These are phyloP conservation scores for Lepidium sativum DNA, from an alignment of 345 rosid genomes.

Conservation along the genomic window DNA sequence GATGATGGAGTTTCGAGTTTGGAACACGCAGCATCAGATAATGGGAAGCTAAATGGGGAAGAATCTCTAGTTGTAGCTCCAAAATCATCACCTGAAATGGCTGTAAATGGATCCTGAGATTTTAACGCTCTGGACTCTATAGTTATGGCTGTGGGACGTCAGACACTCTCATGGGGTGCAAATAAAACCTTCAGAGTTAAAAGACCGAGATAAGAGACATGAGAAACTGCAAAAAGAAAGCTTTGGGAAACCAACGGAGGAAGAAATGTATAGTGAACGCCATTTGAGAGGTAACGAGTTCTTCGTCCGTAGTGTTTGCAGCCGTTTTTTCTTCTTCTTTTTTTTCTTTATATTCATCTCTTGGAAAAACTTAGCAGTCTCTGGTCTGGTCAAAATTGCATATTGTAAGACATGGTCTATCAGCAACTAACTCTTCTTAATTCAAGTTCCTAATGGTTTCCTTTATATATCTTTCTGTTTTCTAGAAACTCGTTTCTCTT, in stretches of 20 bases:
- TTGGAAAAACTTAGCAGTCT: conserved; percentile 17
- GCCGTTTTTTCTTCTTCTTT: neutral
- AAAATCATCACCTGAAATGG: conserved; percentile 81
- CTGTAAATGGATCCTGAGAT: conserved; percentile 81
- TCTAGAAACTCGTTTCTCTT: neutral
- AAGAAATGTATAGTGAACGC: conserved; percentile 22
- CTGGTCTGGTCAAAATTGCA: conserved; percentile 26
- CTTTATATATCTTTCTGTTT: neutral
- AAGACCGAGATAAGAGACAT: conserved; percentile 14
- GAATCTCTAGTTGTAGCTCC: conserved; percentile 55
- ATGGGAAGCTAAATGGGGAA: conserved; percentile 40
- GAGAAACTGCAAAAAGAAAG: conserved; percentile 16
- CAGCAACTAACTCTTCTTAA: conserved; percentile 23
- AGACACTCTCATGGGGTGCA: conserved; percentile 19
- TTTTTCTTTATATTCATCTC: conserved; percentile 2
- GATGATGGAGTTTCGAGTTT: conserved; percentile 53
- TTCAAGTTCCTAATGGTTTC: conserved; percentile 22
- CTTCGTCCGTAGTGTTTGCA: conserved; percentile 19
- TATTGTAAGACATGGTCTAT: conserved; percentile 30
- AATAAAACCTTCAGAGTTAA: conserved; percentile 1
- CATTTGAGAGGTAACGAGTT: conserved; percentile 25
- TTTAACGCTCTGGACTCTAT: conserved; percentile 12
- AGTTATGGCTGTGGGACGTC: conserved; percentile 15
- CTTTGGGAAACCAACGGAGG: conserved; percentile 11
- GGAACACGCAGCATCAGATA: conserved; percentile 39